Percentiles rank a stretch among this genome's conserved stretches.
Conservation (phyloP, 176 grass and related monocot genomes). For the Zea luxurians region DNA sequence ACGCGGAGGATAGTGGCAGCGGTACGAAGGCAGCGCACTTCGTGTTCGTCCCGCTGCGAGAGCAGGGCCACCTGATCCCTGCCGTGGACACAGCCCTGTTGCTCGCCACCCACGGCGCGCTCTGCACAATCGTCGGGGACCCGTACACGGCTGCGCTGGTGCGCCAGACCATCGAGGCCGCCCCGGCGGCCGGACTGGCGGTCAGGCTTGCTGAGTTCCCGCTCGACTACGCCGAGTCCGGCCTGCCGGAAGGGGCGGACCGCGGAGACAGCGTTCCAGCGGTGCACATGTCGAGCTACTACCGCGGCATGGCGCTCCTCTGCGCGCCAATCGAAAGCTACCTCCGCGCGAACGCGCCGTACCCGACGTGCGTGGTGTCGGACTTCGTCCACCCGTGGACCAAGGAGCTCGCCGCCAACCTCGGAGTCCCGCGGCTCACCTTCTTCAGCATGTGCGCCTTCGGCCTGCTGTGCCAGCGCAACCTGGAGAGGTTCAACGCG, state of each 20-base stretch:
- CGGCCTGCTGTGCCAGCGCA: conserved; percentile 45
- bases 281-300: background rate
- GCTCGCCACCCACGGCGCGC: conserved; percentile 41
- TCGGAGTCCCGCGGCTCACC: conserved; percentile 47
- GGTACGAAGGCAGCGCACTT: conserved; percentile 40
- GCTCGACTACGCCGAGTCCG: conserved; percentile 26
- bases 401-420: conserved; percentile 39
- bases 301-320: conserved; percentile 28
- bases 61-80: conserved; percentile 61
- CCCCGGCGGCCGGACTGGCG: background rate
- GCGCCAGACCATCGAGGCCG: conserved; percentile 21
- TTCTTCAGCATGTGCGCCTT: conserved; percentile 65
- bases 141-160: conserved; percentile 20
- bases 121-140: conserved; percentile 42
- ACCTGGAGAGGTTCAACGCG: conserved; percentile 41
- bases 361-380: conserved; percentile 56
- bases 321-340: conserved; percentile 32
- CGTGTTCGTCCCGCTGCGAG: conserved; percentile 49
- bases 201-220: conserved; percentile 39
- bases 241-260: conserved; percentile 31
- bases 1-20: background rate
- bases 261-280: background rate
- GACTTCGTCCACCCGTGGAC: conserved; percentile 65
- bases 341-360: conserved; percentile 35
- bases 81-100: conserved; percentile 50